phyloP scores from a whole-genome alignment of 176 grass and related monocot species.

The Coix lacrymajobi region DNA sequence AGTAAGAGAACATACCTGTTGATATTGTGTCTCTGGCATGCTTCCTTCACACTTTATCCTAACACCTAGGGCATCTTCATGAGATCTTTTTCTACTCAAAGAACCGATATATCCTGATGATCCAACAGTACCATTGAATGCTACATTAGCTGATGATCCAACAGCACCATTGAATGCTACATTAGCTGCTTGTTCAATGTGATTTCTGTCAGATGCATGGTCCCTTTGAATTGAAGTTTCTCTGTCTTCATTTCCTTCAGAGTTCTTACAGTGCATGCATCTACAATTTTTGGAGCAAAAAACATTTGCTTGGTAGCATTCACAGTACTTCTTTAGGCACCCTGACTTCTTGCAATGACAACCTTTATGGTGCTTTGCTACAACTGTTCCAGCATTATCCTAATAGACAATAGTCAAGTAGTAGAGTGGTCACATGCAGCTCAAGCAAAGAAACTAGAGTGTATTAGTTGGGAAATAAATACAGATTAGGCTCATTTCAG shows the following conservation, averaged over 20 bases:
- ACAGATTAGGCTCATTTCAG: background rate
- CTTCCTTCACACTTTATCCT: constrained; percentile 12
- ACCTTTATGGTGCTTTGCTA: constrained; percentile 75
- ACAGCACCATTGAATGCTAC: constrained; percentile 38
- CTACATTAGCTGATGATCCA: constrained; percentile 31
- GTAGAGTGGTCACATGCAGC: constrained; percentile 1
- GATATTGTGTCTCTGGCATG: constrained; percentile 26
- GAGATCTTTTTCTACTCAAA: constrained; percentile 24
- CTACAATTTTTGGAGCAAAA: constrained; percentile 79
- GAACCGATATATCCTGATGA: constrained; percentile 35
- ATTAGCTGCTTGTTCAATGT: constrained; percentile 47
- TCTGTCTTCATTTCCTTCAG: constrained; percentile 61
- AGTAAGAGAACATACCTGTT: constrained; percentile 27
- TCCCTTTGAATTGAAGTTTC: constrained; percentile 51
- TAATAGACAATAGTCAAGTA: constrained; percentile 15
- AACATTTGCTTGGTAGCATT: constrained; percentile 78
- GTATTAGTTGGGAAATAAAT: background rate
- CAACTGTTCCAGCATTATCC: constrained; percentile 53
- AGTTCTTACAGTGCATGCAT: constrained; percentile 71
- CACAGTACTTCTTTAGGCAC: constrained; percentile 80
- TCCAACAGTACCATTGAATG: constrained; percentile 43
- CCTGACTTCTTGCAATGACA: constrained; percentile 83
- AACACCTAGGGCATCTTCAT: constrained; percentile 18
- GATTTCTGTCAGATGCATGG: constrained; percentile 38
- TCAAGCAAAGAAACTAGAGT: background rate